Conservation (phyloP, 73 alveolate genomes). For the Blepharisma stoltei region DNA sequence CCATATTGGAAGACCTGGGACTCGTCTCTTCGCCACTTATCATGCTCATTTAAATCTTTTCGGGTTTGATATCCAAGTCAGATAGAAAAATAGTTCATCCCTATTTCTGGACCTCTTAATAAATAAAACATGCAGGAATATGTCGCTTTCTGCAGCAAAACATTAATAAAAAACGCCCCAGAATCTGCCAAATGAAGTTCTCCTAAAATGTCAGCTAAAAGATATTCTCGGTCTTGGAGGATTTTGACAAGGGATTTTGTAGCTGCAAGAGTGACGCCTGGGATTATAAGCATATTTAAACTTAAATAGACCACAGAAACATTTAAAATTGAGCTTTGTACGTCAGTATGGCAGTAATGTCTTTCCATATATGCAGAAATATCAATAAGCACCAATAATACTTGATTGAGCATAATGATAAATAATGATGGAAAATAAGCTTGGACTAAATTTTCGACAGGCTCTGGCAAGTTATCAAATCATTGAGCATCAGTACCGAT, state of each 20-base stretch:
- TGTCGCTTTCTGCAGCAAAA: slow-evolving; percentile 78
- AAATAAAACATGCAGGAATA: slow-evolving; percentile 70
- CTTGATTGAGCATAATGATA: slow-evolving; percentile 68
- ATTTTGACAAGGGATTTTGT: slow-evolving; percentile 61
- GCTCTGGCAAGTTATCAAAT: slow-evolving; percentile 54
- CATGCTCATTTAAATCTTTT: slow-evolving; percentile 71
- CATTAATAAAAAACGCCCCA: slow-evolving; percentile 80
- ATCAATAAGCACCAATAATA: slow-evolving; percentile 72
- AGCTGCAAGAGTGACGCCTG: slow-evolving; percentile 84
- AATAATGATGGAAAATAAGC: slow-evolving; percentile 79
- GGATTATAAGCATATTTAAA: slow-evolving; percentile 87
- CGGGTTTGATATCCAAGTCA: slow-evolving; percentile 80
- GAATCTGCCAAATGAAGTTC: slow-evolving; percentile 66
- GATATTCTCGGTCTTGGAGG: slow-evolving; percentile 54
- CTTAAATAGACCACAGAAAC: slow-evolving; percentile 76
- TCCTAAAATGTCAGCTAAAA: slow-evolving; percentile 67
- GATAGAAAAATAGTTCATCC: slow-evolving; percentile 71
- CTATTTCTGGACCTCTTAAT: slow-evolving; percentile 77
- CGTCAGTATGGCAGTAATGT: slow-evolving; percentile 81
- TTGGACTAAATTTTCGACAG: slow-evolving; percentile 16
- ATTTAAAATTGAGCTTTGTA: slow-evolving; percentile 71
- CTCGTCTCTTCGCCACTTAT: slow-evolving; percentile 82
- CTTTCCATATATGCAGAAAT: slow-evolving; percentile 77
- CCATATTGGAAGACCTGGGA: slow-evolving; percentile 81
- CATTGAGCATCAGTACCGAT: slow-evolving; percentile 37